A percentile compares a stretch with the other conserved stretches of the same genome.
Conservation (phyloP, 2,329 filamentous ascomycete species). For the Ophiostoma sp. region DNA sequence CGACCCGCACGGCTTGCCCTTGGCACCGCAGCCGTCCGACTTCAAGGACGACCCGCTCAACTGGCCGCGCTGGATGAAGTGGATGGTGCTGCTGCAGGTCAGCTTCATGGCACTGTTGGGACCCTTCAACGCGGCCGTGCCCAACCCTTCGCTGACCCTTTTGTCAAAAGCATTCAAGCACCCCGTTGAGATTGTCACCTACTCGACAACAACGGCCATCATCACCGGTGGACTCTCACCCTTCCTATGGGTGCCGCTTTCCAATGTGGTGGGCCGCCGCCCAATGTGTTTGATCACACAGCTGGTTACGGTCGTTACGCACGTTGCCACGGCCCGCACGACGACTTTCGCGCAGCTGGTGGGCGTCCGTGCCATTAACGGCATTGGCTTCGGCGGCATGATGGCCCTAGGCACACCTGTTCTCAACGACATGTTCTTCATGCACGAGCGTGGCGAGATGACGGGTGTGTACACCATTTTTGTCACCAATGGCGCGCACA, state of each 20-base stretch:
- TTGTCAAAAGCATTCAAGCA: conserved; percentile 20
- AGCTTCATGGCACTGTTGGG: conserved; percentile 30
- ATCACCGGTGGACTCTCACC: conserved; percentile 27
- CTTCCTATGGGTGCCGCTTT: conserved; percentile 26
- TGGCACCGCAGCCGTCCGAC: conserved; percentile 28
- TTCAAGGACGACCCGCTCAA: conserved; percentile 29
- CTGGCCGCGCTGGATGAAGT: conserved; percentile 31
- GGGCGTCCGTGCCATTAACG: conserved; percentile 28
- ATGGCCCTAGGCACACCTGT: conserved; percentile 29
- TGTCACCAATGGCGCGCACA: conserved; percentile 29
- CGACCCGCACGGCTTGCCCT: conserved; percentile 28
- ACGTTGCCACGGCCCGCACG: conserved; percentile 24
- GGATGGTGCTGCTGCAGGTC: conserved; percentile 29
- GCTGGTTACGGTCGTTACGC: conserved; percentile 23
- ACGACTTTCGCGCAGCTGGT: conserved; percentile 23
- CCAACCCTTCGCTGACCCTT: conserved; percentile 26
- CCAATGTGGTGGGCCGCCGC: conserved; percentile 29
- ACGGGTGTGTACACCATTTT: conserved; percentile 30
- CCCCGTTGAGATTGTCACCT: conserved; percentile 25
- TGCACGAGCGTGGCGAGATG: conserved; percentile 29
- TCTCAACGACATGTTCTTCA: conserved; percentile 30
- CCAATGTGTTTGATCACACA: conserved; percentile 27
- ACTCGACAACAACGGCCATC: conserved; percentile 28
- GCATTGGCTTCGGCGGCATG: conserved; percentile 28
- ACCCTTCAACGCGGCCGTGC: conserved; percentile 29